A percentile compares a stretch with the other conserved stretches of the same genome.
Conservation (phyloP, 148 eudicot genomes). For the Chenopodium album region DNA sequence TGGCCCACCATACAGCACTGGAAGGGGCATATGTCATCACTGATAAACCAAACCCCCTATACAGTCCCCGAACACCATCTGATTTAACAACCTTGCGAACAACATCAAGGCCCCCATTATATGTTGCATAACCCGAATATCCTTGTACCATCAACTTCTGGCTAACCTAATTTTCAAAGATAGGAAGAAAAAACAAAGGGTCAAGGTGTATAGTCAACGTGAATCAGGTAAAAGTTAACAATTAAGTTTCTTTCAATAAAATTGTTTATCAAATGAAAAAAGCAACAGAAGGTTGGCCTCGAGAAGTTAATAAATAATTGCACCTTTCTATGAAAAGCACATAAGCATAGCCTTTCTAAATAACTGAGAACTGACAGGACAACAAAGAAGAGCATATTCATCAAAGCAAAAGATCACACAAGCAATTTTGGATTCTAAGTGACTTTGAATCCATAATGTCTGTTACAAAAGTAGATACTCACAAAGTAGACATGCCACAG, state of each 20-base stretch:
- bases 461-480: background rate
- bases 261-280: background rate
- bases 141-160: conserved; percentile 99
- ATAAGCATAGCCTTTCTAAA: background rate
- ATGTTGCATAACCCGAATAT: conserved; percentile 85
- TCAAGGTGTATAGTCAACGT: background rate
- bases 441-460: background rate
- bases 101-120: conserved; percentile 93
- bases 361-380: background rate
- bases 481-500: background rate
- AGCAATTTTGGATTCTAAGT: background rate
- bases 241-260: conserved; percentile 4
- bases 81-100: conserved; percentile 73
- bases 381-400: background rate
- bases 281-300: no score
- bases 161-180: conserved; percentile 56
- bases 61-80: conserved; percentile 87
- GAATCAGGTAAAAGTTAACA: background rate
- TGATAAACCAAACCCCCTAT: conserved; percentile 95
- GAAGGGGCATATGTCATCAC: conserved; percentile 90
- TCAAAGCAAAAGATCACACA: background rate
- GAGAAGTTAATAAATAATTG: background rate
- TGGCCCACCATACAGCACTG: conserved; percentile 99
- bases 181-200: background rate
- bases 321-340: background rate